phyloP scores from a whole-genome alignment of 1,139 yeast species.

The Chernovozyma sophiae-reginae region DNA sequence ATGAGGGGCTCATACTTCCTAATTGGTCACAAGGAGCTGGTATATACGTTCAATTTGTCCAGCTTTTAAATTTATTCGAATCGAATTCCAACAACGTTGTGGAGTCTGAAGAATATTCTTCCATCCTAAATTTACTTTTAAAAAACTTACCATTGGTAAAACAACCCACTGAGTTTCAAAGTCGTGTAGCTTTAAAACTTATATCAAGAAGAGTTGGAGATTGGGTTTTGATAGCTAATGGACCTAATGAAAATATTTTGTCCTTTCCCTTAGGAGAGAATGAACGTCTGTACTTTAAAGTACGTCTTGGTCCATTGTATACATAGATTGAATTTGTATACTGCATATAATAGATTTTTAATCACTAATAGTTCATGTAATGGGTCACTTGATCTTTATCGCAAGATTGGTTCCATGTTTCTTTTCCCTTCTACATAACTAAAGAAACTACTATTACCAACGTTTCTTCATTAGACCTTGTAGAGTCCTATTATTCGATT shows the following conservation, averaged over 20 bases:
- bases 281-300: slow-evolving; percentile 37
- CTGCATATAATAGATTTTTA: slow-evolving; percentile 1
- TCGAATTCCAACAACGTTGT: neutral
- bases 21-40: slow-evolving; percentile 64
- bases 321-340: neutral
- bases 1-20: slow-evolving; percentile 34
- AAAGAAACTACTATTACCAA: too few relatives aligned
- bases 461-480: too few relatives aligned
- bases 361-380: too few relatives aligned
- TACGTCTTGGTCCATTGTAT: slow-evolving; percentile 9
- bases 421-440: too few relatives aligned
- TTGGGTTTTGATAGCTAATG: slow-evolving; percentile 21
- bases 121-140: slow-evolving; percentile 27
- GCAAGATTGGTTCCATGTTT: too few relatives aligned
- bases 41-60: slow-evolving; percentile 44
- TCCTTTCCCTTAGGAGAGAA: slow-evolving; percentile 45
- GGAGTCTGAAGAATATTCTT: neutral
- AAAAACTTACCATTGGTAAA: slow-evolving; percentile 42
- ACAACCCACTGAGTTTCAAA: slow-evolving; percentile 17
- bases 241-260: slow-evolving; percentile 21
- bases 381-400: too few relatives aligned
- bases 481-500: too few relatives aligned
- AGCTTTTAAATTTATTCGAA: neutral
- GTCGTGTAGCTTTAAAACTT: slow-evolving; percentile 47
- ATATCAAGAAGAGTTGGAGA: slow-evolving; percentile 48